Conservation (phyloP, 2,329 filamentous ascomycete genomes). For the Aureobasidium sp. region DNA sequence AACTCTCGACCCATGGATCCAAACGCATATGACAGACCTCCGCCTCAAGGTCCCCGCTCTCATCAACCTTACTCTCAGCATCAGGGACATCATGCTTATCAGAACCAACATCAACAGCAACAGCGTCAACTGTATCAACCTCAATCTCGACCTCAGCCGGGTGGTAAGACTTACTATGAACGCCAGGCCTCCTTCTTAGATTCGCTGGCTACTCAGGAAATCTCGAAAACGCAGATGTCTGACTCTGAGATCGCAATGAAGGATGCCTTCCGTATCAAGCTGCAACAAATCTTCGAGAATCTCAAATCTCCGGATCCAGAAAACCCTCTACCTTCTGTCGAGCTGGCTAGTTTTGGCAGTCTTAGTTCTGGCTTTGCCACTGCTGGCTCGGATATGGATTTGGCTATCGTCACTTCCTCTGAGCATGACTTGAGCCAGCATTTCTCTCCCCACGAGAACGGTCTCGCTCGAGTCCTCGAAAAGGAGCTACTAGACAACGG, state of each 20-base stretch:
- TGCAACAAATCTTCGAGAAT: slow-evolving; percentile 57
- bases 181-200: slow-evolving; percentile 36
- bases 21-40: slow-evolving; percentile 21
- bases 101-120: background rate
- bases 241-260: slow-evolving; percentile 58
- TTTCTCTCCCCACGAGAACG: slow-evolving; percentile 38
- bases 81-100: background rate
- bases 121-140: slow-evolving; percentile 6
- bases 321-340: slow-evolving; percentile 48
- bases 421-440: slow-evolving; percentile 16
- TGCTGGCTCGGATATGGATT: slow-evolving; percentile 83
- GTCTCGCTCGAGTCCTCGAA: slow-evolving; percentile 65
- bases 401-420: slow-evolving; percentile 59
- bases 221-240: slow-evolving; percentile 55
- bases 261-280: slow-evolving; percentile 55
- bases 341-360: slow-evolving; percentile 72
- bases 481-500: slow-evolving; percentile 63
- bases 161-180: slow-evolving; percentile 15
- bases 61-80: background rate
- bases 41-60: background rate
- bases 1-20: slow-evolving; percentile 18
- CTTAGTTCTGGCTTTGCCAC: slow-evolving; percentile 78
- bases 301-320: slow-evolving; percentile 43
- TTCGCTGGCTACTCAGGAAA: slow-evolving; percentile 34
- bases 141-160: slow-evolving; percentile 9